These are phyloP conservation scores for Ophiostoma angusticollis DNA, from an alignment of 2,329 filamentous ascomycete genomes.

Conservation along the genomic window DNA sequence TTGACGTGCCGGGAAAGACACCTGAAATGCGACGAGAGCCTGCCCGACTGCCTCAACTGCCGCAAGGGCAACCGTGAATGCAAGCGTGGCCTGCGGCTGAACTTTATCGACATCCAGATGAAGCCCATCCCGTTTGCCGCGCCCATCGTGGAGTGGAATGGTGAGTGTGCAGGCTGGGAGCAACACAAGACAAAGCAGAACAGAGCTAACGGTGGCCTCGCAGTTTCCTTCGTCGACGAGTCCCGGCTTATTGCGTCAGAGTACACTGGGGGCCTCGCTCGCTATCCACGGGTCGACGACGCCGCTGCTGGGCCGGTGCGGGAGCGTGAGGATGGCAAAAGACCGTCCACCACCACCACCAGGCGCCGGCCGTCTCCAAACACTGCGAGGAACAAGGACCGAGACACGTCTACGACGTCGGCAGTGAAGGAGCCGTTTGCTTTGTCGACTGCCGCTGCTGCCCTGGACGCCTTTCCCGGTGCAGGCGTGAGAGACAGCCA, in stretches of 20 bases:
- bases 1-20: constrained; percentile 82
- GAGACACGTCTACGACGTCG: neutral
- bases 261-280: constrained; percentile 65
- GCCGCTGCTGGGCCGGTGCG: constrained; percentile 20
- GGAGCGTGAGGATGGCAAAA: constrained; percentile 10
- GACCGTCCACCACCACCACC: neutral
- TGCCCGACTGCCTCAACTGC: constrained; percentile 59
- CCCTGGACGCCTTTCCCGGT: neutral
- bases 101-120: constrained; percentile 78
- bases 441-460: too few species aligned
- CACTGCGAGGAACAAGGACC: neutral
- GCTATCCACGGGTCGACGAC: constrained; percentile 49
- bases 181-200: neutral
- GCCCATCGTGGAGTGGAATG: constrained; percentile 51
- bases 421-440: too few species aligned
- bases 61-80: constrained; percentile 76
- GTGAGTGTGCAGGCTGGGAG: constrained; percentile 21
- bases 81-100: constrained; percentile 74
- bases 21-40: constrained; percentile 76
- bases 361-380: neutral
- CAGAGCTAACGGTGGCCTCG: neutral
- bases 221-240: constrained; percentile 74
- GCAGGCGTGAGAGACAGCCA: neutral
- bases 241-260: constrained; percentile 83
- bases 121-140: constrained; percentile 52